Evolutionary conservation across 108 stramenopile genomes (phyloP).

Genomic region (Pseudonitzschia delicatissima): DNA sequence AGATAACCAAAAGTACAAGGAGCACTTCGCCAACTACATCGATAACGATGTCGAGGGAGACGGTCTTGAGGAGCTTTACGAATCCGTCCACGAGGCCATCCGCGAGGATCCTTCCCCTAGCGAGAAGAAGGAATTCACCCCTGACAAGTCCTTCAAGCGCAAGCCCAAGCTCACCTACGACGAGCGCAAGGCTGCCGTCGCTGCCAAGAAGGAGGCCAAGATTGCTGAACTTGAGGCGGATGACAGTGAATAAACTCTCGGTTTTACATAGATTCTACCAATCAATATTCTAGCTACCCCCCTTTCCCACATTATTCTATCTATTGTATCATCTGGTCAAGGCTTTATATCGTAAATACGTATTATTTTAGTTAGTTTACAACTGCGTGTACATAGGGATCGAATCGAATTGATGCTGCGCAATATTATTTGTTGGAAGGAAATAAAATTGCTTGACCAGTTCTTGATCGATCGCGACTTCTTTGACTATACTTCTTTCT

Average conservation of each 20-base stretch:
- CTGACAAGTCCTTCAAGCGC: slow-evolving; percentile 94
- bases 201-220: slow-evolving; percentile 95
- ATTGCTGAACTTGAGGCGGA: slow-evolving; percentile 80
- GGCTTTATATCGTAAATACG: too few species aligned
- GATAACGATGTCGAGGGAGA: slow-evolving; percentile 77
- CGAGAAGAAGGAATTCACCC: slow-evolving; percentile 80
- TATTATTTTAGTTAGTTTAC: too few species aligned
- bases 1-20: slow-evolving; percentile 93
- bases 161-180: slow-evolving; percentile 87
- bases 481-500: too few species aligned
- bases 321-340: too few species aligned
- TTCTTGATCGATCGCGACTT: too few species aligned
- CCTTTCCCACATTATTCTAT: too few species aligned
- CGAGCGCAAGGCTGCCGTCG: slow-evolving; percentile 90
- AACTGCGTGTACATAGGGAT: too few species aligned
- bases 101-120: slow-evolving; percentile 92
- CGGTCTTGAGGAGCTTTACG: slow-evolving; percentile 88
- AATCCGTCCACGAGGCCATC: slow-evolving; percentile 93
- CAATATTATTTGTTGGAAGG: too few species aligned
- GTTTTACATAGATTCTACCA: too few species aligned
- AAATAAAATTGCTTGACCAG: too few species aligned
- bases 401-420: too few species aligned
- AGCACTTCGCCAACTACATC: slow-evolving; percentile 87
- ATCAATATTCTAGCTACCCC: not conserved
- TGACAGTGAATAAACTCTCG: slow-evolving; percentile 46